Evolutionary conservation across 163 green algal genomes (phyloP), one percentile per base, ranked within the genome.

Genomic region (Smithsoniella earleae): DNA sequence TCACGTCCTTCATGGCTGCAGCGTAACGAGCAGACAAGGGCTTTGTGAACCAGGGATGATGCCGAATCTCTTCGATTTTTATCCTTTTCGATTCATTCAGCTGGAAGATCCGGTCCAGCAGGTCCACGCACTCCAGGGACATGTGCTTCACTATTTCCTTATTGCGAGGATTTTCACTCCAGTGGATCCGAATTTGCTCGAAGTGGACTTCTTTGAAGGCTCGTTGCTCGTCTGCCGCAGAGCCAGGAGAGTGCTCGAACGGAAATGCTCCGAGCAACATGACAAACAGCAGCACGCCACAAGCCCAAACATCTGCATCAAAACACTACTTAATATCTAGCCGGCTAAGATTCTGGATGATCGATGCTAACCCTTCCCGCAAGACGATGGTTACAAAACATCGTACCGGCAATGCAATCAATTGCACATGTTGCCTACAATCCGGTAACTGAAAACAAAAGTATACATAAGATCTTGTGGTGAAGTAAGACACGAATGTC

Each of bases 201-300:
- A 88, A 66, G 63, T 94, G 88, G 20, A 90, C 91, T 18, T 89
- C 85, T 86, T 96, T 96, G 54, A 91, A 91, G 80, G 96, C 90
- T 2, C 88, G 85, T 75, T 93, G 80, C 46, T 90, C 85, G 0
- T 74, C 58, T n/a, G 58, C 58, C 25, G 58, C 58, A 30, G 58
- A 69, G 30, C 27, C 31, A n/a, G 58, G 31, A 5, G 58, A 85
- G 81, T 96, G 90, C 69, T 97, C 91, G 80, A 93, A 97, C 8
- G 91, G 91, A 79, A 96, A 96, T 33, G 84, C 87, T 46, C 91
- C 91, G 28, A 96, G 82, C 65, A 97, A 84, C 92, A 96, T 96
- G 22, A 94, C 89, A 36, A 95, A 92, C 37, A 96, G 80, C 73
- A 96, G 76, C 40, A 96, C 87, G 44, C 92, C 91, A 43, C 73